Evolutionary conservation across 2,329 filamentous ascomycete species (phyloP).

Genomic region (Daldinia sp.): DNA sequence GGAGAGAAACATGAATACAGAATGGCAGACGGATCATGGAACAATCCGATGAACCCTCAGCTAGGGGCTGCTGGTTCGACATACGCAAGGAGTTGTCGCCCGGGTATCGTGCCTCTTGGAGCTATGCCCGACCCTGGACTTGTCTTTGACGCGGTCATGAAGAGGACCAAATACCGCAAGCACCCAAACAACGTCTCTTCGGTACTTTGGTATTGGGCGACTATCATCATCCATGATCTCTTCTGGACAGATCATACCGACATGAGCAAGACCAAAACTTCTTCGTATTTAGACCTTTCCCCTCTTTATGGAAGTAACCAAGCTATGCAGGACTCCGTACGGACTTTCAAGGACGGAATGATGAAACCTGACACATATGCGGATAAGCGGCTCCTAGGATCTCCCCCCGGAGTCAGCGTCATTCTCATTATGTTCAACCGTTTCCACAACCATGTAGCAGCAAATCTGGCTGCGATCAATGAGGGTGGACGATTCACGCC

Average conservation of each 20-base stretch:
- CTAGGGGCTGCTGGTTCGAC: constrained; percentile 75
- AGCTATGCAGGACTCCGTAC: constrained; percentile 72
- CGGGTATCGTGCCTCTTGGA: constrained; percentile 69
- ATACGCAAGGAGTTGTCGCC: constrained; percentile 74
- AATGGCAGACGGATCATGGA: constrained; percentile 76
- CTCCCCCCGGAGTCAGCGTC: constrained; percentile 78
- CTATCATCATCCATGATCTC: constrained; percentile 79
- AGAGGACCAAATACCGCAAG: constrained; percentile 62
- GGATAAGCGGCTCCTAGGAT: constrained; percentile 75
- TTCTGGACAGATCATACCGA: constrained; percentile 77
- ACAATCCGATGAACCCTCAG: constrained; percentile 74
- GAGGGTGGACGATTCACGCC: constrained; percentile 82
- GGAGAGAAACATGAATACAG: constrained; percentile 74
- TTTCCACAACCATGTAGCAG: constrained; percentile 89
- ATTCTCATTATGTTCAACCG: constrained; percentile 82
- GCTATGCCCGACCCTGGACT: constrained; percentile 75
- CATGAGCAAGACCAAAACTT: constrained; percentile 67
- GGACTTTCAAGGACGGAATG: constrained; percentile 76
- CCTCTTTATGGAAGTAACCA: constrained; percentile 78
- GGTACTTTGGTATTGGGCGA: constrained; percentile 79
- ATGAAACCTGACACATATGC: constrained; percentile 80
- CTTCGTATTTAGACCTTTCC: constrained; percentile 77
- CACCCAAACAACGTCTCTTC: constrained; percentile 80
- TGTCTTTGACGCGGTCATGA: constrained; percentile 74
- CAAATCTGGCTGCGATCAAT: constrained; percentile 85